phyloP scores from a whole-genome alignment of 257 asterid species.

The Capsicum pubescens region DNA sequence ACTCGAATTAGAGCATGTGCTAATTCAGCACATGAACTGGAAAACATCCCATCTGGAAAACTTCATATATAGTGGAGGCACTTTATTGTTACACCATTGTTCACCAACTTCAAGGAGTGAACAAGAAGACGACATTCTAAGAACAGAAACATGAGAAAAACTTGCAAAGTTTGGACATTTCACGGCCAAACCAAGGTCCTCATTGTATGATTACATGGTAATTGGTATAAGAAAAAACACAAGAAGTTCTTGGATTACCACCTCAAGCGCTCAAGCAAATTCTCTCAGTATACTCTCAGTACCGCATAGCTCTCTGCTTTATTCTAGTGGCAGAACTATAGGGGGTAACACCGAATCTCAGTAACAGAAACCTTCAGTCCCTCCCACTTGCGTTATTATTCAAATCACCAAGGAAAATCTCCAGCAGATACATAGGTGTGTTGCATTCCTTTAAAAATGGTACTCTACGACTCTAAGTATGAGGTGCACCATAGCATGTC shows the following conservation, averaged over 20 bases:
- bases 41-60: neutral
- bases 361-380: neutral
- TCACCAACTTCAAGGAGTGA: constrained; percentile 5
- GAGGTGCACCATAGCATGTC: neutral
- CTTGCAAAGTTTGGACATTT: constrained; percentile 3
- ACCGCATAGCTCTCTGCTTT: neutral
- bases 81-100: neutral
- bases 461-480: neutral
- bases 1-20: constrained; percentile 7
- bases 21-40: constrained; percentile 11
- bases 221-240: neutral
- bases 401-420: neutral
- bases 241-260: constrained; percentile 9
- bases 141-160: neutral
- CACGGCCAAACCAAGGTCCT: neutral
- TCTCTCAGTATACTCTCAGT: neutral
- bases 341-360: neutral
- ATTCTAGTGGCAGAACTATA: neutral
- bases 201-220: neutral
- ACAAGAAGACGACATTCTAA: neutral
- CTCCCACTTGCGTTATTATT: neutral
- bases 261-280: neutral
- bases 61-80: no score
- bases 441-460: neutral
- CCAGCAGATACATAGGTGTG: neutral